These are phyloP conservation scores for Auriscalpium vulgare DNA, from an alignment of 768 basidiomycete species.

Conservation along the genomic window DNA sequence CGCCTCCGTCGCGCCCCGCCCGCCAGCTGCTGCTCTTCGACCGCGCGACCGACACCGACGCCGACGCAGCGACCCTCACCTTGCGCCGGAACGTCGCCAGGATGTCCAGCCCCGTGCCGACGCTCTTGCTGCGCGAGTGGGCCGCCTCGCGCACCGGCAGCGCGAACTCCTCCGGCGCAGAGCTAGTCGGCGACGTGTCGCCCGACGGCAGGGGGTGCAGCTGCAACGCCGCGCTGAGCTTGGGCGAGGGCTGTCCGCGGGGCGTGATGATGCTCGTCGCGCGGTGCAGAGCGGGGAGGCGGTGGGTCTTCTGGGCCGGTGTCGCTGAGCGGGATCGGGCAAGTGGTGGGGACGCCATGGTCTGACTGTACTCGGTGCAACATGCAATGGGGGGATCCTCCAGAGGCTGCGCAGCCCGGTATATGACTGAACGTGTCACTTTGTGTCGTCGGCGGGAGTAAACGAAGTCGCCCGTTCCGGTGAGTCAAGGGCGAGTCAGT, in stretches of 20 bases:
- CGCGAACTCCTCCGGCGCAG: slow-evolving; percentile 8
- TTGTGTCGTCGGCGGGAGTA: no score
- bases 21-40: neutral
- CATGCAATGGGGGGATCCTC: no score
- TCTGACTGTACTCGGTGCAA: no score
- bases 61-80: slow-evolving; percentile 5
- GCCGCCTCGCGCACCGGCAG: slow-evolving; percentile 8
- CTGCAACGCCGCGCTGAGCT: slow-evolving; percentile 8
- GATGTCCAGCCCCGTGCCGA: neutral
- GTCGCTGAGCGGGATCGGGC: no score
- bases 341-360: no score
- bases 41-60: neutral
- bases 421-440: no score
- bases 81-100: slow-evolving; percentile 2
- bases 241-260: neutral
- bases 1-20: neutral
- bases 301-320: neutral
- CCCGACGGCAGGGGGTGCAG: slow-evolving; percentile 6
- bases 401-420: no score
- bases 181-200: slow-evolving; percentile 7
- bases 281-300: slow-evolving; percentile 5
- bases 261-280: slow-evolving; percentile 9
- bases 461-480: no score
- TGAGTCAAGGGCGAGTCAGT: no score
- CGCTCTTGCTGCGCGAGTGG: slow-evolving; percentile 2